Evolutionary conservation across 2,329 filamentous ascomycete genomes (phyloP).

Genomic region (Macrophomina phaseolina): DNA sequence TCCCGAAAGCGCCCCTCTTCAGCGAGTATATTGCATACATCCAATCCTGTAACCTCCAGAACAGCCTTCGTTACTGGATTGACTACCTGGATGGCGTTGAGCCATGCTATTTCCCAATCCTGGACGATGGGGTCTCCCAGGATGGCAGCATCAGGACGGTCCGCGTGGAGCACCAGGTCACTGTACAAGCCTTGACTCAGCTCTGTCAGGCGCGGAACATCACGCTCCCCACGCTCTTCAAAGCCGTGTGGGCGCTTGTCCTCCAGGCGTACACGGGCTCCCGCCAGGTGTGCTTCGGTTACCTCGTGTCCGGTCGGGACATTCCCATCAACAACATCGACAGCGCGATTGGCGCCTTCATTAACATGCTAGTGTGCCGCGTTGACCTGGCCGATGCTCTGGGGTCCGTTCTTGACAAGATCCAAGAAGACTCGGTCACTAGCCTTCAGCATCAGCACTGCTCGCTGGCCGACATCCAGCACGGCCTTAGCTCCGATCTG

Average conservation of each 20-base stretch:
- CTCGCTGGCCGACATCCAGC: constrained; percentile 39
- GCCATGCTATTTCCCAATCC: constrained; percentile 47
- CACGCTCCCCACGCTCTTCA: constrained; percentile 55
- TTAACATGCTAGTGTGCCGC: constrained; percentile 48
- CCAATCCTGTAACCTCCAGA: constrained; percentile 32
- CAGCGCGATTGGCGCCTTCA: constrained; percentile 44
- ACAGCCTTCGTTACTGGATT: constrained; percentile 43
- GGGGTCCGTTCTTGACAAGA: constrained; percentile 32
- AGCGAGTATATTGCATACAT: constrained; percentile 45
- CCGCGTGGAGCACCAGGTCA: constrained; percentile 43
- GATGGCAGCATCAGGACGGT: constrained; percentile 14
- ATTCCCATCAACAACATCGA: constrained; percentile 41
- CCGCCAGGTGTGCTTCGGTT: constrained; percentile 43
- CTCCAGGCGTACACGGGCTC: constrained; percentile 36
- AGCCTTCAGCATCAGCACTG: constrained; percentile 34
- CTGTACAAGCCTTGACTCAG: constrained; percentile 33
- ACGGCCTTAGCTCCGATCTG: constrained; percentile 50
- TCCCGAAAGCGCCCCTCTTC: constrained; percentile 45
- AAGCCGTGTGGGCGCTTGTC: constrained; percentile 43
- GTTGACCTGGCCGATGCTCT: constrained; percentile 39
- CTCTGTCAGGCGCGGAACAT: constrained; percentile 53
- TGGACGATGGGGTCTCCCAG: constrained; percentile 31
- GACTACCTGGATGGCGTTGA: constrained; percentile 45
- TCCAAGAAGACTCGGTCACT: constrained; percentile 1
- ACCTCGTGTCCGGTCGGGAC: constrained; percentile 45